Percentiles rank a stretch among this genome's conserved stretches.
Evolutionary conservation across 1,139 yeast genomes (phyloP).

Genomic region (Candida tropicalis): DNA sequence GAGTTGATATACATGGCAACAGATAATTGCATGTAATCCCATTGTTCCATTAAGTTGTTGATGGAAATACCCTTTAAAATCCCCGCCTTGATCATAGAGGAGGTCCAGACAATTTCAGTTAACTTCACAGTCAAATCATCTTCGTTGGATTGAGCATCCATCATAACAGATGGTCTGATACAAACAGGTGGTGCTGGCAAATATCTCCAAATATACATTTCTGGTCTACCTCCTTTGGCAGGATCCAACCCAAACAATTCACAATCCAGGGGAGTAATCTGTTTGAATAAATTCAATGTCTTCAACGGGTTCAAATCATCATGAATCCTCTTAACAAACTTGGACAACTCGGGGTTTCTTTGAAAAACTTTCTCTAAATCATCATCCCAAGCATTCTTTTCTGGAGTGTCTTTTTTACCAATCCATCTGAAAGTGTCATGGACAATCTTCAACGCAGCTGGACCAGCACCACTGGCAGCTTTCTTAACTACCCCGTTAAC

Average conservation of each 20-base stretch:
- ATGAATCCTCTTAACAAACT: constrained; percentile 81
- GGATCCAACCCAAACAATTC: constrained; percentile 92
- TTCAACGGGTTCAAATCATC: constrained; percentile 95
- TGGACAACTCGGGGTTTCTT: constrained; percentile 85
- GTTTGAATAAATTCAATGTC: constrained; percentile 84
- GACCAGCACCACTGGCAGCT: constrained; percentile 90
- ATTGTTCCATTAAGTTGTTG: constrained; percentile 93
- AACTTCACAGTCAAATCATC: constrained; percentile 96
- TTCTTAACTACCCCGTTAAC: constrained; percentile 96
- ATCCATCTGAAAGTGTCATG: constrained; percentile 97
- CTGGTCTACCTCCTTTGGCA: constrained; percentile 88
- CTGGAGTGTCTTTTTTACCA: constrained; percentile 87
- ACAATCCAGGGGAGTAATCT: constrained; percentile 83
- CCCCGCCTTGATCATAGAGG: constrained; percentile 90
- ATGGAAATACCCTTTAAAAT: constrained; percentile 93
- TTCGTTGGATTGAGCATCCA: constrained; percentile 94
- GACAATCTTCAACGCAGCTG: constrained; percentile 91
- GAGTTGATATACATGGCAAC: constrained; percentile 98
- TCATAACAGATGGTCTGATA: constrained; percentile 93
- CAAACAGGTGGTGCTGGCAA: constrained; percentile 99
- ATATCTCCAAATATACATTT: constrained; percentile 95
- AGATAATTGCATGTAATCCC: constrained; percentile 95
- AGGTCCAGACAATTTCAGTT: constrained; percentile 96
- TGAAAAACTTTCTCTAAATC: constrained; percentile 75
- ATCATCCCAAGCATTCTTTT: constrained; percentile 82